Conservation (phyloP, 1,284 basidiomycete species). For the Papiliotrema fonsecae region DNA sequence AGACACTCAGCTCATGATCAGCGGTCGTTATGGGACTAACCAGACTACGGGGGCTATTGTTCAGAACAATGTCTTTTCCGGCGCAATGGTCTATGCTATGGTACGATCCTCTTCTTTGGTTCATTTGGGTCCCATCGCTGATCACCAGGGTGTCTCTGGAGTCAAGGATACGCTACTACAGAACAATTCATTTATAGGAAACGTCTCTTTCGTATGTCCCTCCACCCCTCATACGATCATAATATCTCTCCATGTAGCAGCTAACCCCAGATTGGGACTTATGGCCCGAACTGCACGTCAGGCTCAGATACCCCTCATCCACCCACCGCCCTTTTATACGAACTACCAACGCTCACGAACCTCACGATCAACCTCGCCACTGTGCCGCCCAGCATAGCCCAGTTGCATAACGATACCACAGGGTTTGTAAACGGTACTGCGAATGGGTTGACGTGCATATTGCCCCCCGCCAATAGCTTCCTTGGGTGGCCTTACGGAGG, state of each 20-base stretch:
- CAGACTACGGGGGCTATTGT: constrained; percentile 60
- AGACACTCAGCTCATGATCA: not conserved
- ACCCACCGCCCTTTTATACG: constrained; percentile 26
- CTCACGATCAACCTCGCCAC: constrained; percentile 20
- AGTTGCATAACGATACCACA: constrained; percentile 1
- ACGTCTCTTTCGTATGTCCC: constrained; percentile 58
- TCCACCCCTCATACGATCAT: not conserved
- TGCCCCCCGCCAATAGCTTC: constrained; percentile 13
- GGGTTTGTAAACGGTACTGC: constrained; percentile 29
- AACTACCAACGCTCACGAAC: constrained; percentile 18
- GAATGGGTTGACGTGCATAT: constrained; percentile 33
- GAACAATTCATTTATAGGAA: constrained; percentile 62
- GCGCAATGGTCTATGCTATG: constrained; percentile 52
- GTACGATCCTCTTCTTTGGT: constrained; percentile 8
- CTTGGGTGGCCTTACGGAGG: constrained; percentile 31
- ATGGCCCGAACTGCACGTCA: constrained; percentile 64
- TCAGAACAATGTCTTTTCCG: constrained; percentile 61
- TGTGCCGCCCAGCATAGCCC: not conserved
- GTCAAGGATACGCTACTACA: constrained; percentile 63
- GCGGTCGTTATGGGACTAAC: constrained; percentile 55
- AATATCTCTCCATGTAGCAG: not conserved
- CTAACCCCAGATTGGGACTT: constrained; percentile 54
- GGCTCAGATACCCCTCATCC: constrained; percentile 48
- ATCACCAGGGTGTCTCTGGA: constrained; percentile 56
- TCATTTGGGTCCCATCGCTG: not conserved